Evolutionary conservation across 805 yeast species (phyloP).

Genomic region (Wickerhamiella nectarea): DNA sequence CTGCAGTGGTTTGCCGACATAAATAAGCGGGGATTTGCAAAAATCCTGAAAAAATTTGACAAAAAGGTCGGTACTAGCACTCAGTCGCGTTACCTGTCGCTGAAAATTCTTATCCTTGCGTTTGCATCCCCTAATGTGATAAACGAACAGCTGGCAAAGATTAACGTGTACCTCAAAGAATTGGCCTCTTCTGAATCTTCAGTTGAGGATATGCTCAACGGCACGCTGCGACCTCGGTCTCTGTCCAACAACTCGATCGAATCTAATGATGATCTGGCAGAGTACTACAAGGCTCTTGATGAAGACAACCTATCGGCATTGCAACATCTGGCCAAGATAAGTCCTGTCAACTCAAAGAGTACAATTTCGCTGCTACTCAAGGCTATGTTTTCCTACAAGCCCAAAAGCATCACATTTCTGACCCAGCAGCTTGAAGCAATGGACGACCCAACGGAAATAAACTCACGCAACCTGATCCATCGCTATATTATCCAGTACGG

Average conservation of each 20-base stretch:
- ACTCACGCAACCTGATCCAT: conserved; percentile 75
- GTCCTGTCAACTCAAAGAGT: conserved; percentile 40
- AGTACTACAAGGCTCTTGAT: conserved; percentile 21
- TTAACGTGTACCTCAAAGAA: conserved; percentile 20
- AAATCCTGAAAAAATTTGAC: conserved; percentile 79
- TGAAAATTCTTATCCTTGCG: conserved; percentile 59
- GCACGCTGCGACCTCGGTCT: conserved; percentile 1
- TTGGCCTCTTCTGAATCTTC: conserved; percentile 12
- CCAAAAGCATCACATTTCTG: conserved; percentile 43
- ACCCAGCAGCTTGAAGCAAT: conserved; percentile 38
- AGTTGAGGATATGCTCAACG: conserved; percentile 12
- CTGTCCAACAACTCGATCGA: conserved; percentile 6
- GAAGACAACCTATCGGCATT: conserved; percentile 36
- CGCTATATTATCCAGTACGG: conserved; percentile 71
- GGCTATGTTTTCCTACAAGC: conserved; percentile 16
- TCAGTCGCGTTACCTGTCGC: conserved; percentile 42
- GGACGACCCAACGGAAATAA: conserved; percentile 56
- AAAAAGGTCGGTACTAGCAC: conserved; percentile 57
- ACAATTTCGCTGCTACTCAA: conserved; percentile 12
- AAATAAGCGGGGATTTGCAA: conserved; percentile 77
- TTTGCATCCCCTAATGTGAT: conserved; percentile 64
- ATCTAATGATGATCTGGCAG: background rate
- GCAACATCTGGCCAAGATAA: conserved; percentile 29
- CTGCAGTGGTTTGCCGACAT: conserved; percentile 90
- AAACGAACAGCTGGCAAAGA: conserved; percentile 34